Percentiles rank a stretch among this genome's conserved stretches.
Evolutionary conservation across 1,284 basidiomycete genomes (phyloP).

Genomic region (Xerocomus amazonicus): DNA sequence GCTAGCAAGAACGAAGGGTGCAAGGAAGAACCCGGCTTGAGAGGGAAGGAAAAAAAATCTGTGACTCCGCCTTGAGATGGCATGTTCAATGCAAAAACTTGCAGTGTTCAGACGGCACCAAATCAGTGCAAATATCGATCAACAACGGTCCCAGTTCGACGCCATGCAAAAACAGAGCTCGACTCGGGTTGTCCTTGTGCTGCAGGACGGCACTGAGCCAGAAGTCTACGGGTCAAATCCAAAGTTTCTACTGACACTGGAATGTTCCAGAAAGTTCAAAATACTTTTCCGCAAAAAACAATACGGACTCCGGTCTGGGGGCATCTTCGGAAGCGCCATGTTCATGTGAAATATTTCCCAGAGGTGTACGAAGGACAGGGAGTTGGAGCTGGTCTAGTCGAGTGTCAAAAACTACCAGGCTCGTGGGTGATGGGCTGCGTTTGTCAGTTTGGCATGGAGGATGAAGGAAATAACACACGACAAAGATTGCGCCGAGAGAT

Average conservation of each 20-base stretch:
- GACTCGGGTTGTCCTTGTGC: slow-evolving; percentile 8
- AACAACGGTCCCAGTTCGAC: slow-evolving; percentile 15
- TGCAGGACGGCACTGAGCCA: slow-evolving; percentile 9
- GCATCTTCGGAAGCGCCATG: slow-evolving; percentile 22
- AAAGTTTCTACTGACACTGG: slow-evolving; percentile 31
- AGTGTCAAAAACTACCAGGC: slow-evolving; percentile 61
- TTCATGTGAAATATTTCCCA: slow-evolving; percentile 14
- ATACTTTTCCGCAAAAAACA: slow-evolving; percentile 38
- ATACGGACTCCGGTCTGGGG: slow-evolving; percentile 29
- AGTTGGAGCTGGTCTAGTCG: slow-evolving; percentile 51
- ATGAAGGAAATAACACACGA: slow-evolving; percentile 14
- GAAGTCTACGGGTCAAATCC: neutral
- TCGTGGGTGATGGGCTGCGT: slow-evolving; percentile 21
- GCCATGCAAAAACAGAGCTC: slow-evolving; percentile 7
- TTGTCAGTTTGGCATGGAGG: slow-evolving; percentile 5
- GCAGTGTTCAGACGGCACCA: neutral
- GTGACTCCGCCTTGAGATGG: slow-evolving; percentile 12
- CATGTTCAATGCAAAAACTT: slow-evolving; percentile 12
- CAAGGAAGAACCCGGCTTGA: slow-evolving; percentile 70
- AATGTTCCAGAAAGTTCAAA: slow-evolving; percentile 44
- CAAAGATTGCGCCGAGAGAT: slow-evolving; percentile 19
- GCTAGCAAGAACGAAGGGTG: slow-evolving; percentile 63
- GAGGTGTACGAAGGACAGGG: slow-evolving; percentile 44
- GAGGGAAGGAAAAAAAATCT: slow-evolving; percentile 49
- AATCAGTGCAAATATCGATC: slow-evolving; percentile 18